Evolutionary conservation across 164 flowering plant species (phyloP).

Genomic region (Aristolochia contorta): DNA sequence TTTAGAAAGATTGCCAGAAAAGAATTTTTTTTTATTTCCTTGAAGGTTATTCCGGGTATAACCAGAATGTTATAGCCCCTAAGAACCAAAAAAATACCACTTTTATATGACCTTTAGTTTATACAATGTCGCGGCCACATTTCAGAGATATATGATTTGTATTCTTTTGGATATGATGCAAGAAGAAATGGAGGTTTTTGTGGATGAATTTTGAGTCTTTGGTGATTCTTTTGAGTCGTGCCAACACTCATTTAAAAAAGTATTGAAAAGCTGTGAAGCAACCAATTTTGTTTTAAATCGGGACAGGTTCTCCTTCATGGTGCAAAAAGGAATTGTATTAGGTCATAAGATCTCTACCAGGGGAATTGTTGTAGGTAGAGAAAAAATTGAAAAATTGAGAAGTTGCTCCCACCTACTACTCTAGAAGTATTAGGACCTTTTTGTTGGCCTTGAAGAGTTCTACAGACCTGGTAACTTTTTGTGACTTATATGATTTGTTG

Average conservation of each 20-base stretch:
- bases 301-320: constrained; percentile 1
- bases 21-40: constrained; percentile 2
- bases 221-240: neutral
- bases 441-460: neutral
- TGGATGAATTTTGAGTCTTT: neutral
- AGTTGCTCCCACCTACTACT: neutral
- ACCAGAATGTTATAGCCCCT: neutral
- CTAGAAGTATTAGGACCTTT: neutral
- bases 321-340: neutral
- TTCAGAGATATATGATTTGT: neutral
- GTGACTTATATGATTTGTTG: too few species aligned
- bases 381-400: neutral
- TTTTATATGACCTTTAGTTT: constrained; percentile 7
- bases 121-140: neutral
- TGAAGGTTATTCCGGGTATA: constrained; percentile 6
- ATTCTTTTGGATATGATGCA: neutral
- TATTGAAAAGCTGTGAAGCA: too few species aligned
- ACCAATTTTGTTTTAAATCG: neutral
- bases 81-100: constrained; percentile 4
- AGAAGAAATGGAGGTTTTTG: neutral
- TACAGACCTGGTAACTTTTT: too few species aligned
- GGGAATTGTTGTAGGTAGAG: neutral
- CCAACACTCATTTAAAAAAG: too few species aligned
- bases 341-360: neutral
- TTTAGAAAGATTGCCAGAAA: neutral